phyloP scores from a whole-genome alignment of 192 early-diverging fungal species.

The Spizellomyces sp. region DNA sequence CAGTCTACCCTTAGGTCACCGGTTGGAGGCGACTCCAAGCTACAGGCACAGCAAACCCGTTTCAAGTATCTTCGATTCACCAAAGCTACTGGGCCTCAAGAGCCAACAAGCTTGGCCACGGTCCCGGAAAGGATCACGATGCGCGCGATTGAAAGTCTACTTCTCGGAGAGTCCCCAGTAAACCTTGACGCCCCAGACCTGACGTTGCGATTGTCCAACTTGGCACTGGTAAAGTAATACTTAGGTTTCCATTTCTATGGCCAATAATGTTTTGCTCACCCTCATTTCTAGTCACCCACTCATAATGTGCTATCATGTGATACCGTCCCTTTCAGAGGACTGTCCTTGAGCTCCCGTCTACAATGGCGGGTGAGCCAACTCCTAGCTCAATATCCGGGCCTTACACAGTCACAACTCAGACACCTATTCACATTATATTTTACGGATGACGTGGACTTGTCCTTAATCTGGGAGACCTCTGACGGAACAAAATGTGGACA shows the following conservation, averaged over 20 bases:
- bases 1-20: too few relatives aligned
- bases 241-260: not conserved
- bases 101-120: conserved; percentile 8
- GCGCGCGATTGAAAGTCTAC: conserved; percentile 51
- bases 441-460: conserved; percentile 85
- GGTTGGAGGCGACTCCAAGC: not conserved
- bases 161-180: conserved; percentile 37
- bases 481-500: conserved; percentile 66
- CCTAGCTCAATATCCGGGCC: conserved; percentile 64
- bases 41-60: conserved; percentile 44
- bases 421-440: conserved; percentile 83
- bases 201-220: conserved; percentile 49
- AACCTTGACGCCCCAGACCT: conserved; percentile 33
- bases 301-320: conserved; percentile 51
- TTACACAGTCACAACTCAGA: conserved; percentile 57
- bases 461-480: conserved; percentile 73
- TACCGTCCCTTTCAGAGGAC: conserved; percentile 65
- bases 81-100: conserved; percentile 6
- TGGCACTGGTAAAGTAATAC: conserved; percentile 39
- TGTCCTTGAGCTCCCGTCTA: conserved; percentile 70
- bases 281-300: too few relatives aligned
- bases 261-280: too few relatives aligned
- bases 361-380: conserved; percentile 72
- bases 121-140: conserved; percentile 52
- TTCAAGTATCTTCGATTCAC: conserved; percentile 53